Conservation (phyloP, 176 grass and related monocot genomes). For the Alopecurus myosuroides region DNA sequence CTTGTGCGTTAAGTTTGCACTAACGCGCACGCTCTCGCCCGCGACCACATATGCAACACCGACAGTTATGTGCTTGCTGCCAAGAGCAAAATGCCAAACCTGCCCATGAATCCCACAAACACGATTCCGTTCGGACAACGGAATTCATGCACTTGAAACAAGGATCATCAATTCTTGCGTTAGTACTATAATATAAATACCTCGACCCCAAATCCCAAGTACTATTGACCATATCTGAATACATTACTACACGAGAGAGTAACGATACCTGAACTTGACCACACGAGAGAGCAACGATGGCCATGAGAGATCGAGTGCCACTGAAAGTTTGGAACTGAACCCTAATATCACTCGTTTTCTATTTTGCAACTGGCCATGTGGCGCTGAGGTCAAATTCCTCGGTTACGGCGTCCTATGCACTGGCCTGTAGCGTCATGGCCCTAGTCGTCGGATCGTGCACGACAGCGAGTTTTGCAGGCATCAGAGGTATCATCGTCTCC, state of each 20-base stretch:
- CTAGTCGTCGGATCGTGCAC: neutral
- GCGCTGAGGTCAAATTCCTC: conserved; percentile 19
- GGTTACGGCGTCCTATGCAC: neutral
- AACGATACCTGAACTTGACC: neutral
- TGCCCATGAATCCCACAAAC: conserved; percentile 31
- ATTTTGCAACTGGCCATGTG: neutral
- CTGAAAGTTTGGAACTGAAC: neutral
- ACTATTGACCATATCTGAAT: no score
- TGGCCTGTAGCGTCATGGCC: neutral
- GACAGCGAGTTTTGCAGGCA: neutral
- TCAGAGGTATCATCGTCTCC: neutral
- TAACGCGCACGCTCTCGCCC: neutral
- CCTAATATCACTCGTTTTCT: neutral
- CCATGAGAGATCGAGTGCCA: neutral
- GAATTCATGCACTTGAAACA: conserved; percentile 22
- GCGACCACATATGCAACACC: neutral
- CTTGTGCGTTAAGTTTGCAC: conserved; percentile 39
- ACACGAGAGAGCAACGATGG: neutral
- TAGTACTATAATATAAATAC: neutral
- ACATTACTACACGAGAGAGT: no score
- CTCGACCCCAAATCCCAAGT: neutral
- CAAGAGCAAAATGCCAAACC: conserved; percentile 34
- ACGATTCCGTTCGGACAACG: conserved; percentile 38
- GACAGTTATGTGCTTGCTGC: neutral
- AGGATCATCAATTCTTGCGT: neutral